A percentile compares a stretch with the other conserved stretches of the same genome.
These are phyloP conservation scores for Daldinia childiae DNA, from an alignment of 495 filamentous ascomycete species.

Conservation along the genomic window DNA sequence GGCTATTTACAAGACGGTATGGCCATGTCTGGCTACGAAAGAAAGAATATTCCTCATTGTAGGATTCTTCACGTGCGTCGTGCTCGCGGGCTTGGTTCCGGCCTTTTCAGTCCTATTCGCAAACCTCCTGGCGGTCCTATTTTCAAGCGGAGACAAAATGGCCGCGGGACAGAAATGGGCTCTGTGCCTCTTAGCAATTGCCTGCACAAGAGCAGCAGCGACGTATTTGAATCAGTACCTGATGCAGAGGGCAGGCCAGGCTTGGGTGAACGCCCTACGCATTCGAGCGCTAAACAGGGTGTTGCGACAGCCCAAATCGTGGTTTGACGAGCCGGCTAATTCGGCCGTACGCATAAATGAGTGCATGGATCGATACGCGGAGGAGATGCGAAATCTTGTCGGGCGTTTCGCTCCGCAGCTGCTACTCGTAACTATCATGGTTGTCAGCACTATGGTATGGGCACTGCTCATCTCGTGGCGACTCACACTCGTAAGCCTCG, in stretches of 20 bases:
- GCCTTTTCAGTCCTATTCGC: conserved; percentile 82
- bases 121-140: conserved; percentile 76
- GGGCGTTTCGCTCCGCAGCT: conserved; percentile 78
- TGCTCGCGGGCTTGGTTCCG: conserved; percentile 76
- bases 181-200: conserved; percentile 72
- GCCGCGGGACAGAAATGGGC: conserved; percentile 71
- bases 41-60: conserved; percentile 66
- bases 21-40: conserved; percentile 67
- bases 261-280: conserved; percentile 81
- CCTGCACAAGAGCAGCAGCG: conserved; percentile 69
- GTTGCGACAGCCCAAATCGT: conserved; percentile 80
- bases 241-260: conserved; percentile 75
- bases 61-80: conserved; percentile 68
- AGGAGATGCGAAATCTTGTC: conserved; percentile 85
- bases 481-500: conserved; percentile 79
- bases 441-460: conserved; percentile 74
- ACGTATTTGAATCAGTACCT: conserved; percentile 74
- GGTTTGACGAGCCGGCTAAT: conserved; percentile 81
- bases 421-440: conserved; percentile 71
- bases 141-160: conserved; percentile 53
- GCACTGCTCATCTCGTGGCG: conserved; percentile 80
- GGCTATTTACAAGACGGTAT: conserved; percentile 75
- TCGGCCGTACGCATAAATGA: conserved; percentile 68
- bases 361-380: conserved; percentile 82
- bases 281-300: conserved; percentile 73